These are phyloP conservation scores for Cenchrus fungigraminus DNA, from an alignment of 176 grass and related monocot species.

Conservation along the genomic window DNA sequence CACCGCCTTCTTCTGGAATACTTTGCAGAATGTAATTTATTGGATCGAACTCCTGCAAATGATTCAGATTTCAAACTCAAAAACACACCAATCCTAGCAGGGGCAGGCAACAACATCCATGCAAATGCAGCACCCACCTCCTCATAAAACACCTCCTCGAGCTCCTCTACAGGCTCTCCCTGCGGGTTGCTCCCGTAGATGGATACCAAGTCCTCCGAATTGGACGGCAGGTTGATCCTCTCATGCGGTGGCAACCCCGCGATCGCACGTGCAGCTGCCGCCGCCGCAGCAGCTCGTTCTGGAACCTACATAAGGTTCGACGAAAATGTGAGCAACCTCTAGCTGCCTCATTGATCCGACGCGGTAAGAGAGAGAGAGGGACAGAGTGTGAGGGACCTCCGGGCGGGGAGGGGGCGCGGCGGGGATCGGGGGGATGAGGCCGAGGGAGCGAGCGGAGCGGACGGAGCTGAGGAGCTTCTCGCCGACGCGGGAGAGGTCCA, in stretches of 20 bases:
- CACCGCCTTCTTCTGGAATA: constrained; percentile 69
- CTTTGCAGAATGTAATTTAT: constrained; percentile 83
- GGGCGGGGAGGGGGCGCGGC: constrained; percentile 52
- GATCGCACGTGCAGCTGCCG: constrained; percentile 77
- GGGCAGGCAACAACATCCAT: background rate
- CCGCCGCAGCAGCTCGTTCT: constrained; percentile 82
- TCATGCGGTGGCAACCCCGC: constrained; percentile 78
- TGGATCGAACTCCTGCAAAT: constrained; percentile 85
- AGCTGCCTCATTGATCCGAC: constrained; percentile 22
- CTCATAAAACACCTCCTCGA: constrained; percentile 89
- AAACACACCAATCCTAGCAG: background rate
- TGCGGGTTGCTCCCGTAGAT: constrained; percentile 75
- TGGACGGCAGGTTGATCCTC: constrained; percentile 72
- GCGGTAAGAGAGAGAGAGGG: background rate
- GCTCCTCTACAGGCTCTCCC: constrained; percentile 63
- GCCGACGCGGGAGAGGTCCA: constrained; percentile 97
- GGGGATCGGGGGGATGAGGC: constrained; percentile 58
- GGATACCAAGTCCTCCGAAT: constrained; percentile 75
- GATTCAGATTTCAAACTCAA: constrained; percentile 28
- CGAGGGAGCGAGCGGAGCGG: constrained; percentile 92
- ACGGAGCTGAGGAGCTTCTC: constrained; percentile 98
- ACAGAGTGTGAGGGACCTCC: constrained; percentile 42
- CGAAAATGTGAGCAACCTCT: constrained; percentile 17
- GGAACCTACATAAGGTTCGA: constrained; percentile 66
- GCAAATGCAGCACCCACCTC: constrained; percentile 69